phyloP scores from a whole-genome alignment of 1,284 basidiomycete genomes.

The Puccinia coronata region DNA sequence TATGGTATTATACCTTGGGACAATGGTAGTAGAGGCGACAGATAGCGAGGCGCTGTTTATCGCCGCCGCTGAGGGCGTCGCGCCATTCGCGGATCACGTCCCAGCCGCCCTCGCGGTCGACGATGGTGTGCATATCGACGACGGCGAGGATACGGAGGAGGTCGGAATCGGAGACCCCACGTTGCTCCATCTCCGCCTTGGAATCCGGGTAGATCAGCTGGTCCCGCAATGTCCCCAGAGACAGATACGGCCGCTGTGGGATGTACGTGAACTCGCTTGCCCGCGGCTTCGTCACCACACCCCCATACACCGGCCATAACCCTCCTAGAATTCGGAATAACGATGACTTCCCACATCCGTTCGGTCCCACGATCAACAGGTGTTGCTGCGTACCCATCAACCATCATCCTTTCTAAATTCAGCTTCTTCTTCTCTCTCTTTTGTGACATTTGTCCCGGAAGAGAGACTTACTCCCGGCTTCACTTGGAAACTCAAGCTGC shows the following conservation, averaged over 20 bases:
- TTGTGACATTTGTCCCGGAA: slow-evolving; percentile 38
- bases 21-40: slow-evolving; percentile 92
- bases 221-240: slow-evolving; percentile 87
- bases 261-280: slow-evolving; percentile 89
- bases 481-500: slow-evolving; percentile 77
- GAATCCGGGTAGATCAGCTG: slow-evolving; percentile 82
- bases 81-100: slow-evolving; percentile 85
- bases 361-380: slow-evolving; percentile 85
- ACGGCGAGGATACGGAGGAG: slow-evolving; percentile 72
- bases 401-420: not conserved
- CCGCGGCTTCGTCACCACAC: slow-evolving; percentile 86
- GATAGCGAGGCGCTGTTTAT: slow-evolving; percentile 83
- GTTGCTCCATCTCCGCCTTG: slow-evolving; percentile 70
- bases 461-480: slow-evolving; percentile 73
- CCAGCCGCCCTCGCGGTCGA: slow-evolving; percentile 97
- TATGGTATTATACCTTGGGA: slow-evolving; percentile 69
- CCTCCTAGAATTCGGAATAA: slow-evolving; percentile 93
- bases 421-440: slow-evolving; percentile 11
- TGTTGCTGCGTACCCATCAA: slow-evolving; percentile 67
- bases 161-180: slow-evolving; percentile 76
- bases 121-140: slow-evolving; percentile 83
- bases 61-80: slow-evolving; percentile 76
- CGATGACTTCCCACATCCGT: slow-evolving; percentile 88
- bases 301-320: slow-evolving; percentile 95
- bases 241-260: slow-evolving; percentile 92